A percentile compares a stretch with the other conserved stretches of the same genome.
Evolutionary conservation across 306 rosid genomes (phyloP).

Genomic region (Cercis canadensis): DNA sequence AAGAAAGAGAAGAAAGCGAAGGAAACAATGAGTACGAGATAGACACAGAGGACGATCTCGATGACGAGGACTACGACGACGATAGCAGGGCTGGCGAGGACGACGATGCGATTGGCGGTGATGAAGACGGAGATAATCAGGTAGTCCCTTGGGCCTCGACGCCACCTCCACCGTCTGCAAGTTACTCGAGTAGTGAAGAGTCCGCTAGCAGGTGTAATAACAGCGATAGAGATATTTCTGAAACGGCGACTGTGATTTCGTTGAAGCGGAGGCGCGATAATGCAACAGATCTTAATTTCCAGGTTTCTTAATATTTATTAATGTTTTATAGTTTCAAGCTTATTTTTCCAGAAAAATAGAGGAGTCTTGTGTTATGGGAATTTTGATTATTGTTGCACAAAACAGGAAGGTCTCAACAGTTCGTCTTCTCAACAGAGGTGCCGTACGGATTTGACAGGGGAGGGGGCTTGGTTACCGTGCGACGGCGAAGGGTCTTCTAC

Average conservation of each 20-base stretch:
- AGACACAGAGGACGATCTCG: constrained; percentile 38
- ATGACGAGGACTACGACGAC: constrained; percentile 27
- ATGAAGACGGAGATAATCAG: constrained; percentile 65
- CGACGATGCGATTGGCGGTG: constrained; percentile 30
- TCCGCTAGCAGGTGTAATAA: constrained; percentile 6
- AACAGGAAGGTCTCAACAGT: constrained; percentile 24
- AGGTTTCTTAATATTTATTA: neutral
- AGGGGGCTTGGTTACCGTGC: constrained; percentile 16
- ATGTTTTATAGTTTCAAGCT: too few relatives aligned
- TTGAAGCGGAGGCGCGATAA: constrained; percentile 44
- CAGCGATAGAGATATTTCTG: constrained; percentile 18
- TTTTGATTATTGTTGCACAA: neutral
- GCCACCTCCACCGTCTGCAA: constrained; percentile 56
- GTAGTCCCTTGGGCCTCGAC: constrained; percentile 63
- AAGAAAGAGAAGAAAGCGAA: constrained; percentile 46
- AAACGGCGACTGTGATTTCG: constrained; percentile 10
- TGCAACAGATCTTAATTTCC: constrained; percentile 31
- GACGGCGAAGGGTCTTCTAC: constrained; percentile 35
- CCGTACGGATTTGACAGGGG: constrained; percentile 10
- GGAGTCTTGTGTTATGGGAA: too few relatives aligned
- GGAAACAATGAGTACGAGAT: constrained; percentile 52
- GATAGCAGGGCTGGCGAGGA: constrained; percentile 7
- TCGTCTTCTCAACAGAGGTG: constrained; percentile 17
- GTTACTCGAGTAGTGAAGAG: constrained; percentile 50
- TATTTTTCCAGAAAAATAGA: too few relatives aligned